Percentiles rank a stretch among this genome's conserved stretches.
Evolutionary conservation across 371 early-diverging fungal species (phyloP).

Genomic region (Mucor indicus): DNA sequence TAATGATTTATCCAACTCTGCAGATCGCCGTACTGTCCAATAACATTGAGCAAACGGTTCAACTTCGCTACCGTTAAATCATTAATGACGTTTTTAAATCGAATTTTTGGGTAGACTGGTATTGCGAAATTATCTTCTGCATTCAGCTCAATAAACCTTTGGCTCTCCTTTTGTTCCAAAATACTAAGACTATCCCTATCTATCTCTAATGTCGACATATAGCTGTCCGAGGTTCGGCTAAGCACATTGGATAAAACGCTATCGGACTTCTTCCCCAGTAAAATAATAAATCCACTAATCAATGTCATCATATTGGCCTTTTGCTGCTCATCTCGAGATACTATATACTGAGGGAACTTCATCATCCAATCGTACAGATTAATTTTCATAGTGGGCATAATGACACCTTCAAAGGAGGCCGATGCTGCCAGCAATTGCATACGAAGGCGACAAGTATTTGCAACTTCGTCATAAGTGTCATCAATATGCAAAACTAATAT

Average conservation of each 20-base stretch:
- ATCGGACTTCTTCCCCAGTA: slow-evolving; percentile 37
- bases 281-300: slow-evolving; percentile 36
- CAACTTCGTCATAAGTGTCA: slow-evolving; percentile 43
- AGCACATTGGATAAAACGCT: slow-evolving; percentile 33
- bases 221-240: slow-evolving; percentile 33
- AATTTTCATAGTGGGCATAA: slow-evolving; percentile 39
- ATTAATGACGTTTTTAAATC: slow-evolving; percentile 42
- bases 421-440: slow-evolving; percentile 17
- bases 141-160: slow-evolving; percentile 23
- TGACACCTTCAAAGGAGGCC: slow-evolving; percentile 11
- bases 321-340: slow-evolving; percentile 40
- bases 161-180: slow-evolving; percentile 30
- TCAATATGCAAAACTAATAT: slow-evolving; percentile 46
- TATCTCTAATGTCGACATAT: slow-evolving; percentile 43
- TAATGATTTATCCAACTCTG: slow-evolving; percentile 44
- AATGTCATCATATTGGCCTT: slow-evolving; percentile 38
- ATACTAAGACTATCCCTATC: slow-evolving; percentile 39
- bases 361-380: slow-evolving; percentile 39
- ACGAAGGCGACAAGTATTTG: slow-evolving; percentile 18
- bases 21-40: slow-evolving; percentile 48
- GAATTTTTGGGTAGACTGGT: slow-evolving; percentile 42
- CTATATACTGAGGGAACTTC: slow-evolving; percentile 43
- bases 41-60: slow-evolving; percentile 38
- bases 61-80: slow-evolving; percentile 28
- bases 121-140: background rate